Evolutionary conservation across 495 filamentous ascomycete species (phyloP).

Genomic region (Apiosordaria backusii): DNA sequence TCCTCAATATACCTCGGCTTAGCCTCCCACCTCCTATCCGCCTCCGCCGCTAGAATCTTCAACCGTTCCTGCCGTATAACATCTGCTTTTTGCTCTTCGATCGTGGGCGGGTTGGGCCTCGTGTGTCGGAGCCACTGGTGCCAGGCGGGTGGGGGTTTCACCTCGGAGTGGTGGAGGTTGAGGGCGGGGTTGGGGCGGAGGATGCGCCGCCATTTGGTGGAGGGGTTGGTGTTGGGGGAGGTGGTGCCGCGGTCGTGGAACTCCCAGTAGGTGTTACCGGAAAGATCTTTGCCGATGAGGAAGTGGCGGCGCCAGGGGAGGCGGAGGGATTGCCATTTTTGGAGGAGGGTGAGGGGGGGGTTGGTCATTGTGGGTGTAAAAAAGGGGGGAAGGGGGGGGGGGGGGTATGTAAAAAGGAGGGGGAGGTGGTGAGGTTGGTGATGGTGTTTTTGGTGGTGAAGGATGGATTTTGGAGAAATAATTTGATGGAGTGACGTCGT

Average conservation of each 20-base stretch:
- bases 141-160: conserved; percentile 70
- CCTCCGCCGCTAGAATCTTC: conserved; percentile 68
- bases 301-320: conserved; percentile 84
- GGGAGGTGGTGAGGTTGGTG: conserved; percentile 15
- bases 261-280: conserved; percentile 93
- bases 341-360: background rate
- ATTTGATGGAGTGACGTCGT: conserved; percentile 19
- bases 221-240: conserved; percentile 31
- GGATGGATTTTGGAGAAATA: background rate
- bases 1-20: conserved; percentile 51
- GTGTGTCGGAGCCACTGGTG: conserved; percentile 94
- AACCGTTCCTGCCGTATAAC: conserved; percentile 62
- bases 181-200: conserved; percentile 60
- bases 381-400: conserved; percentile 38
- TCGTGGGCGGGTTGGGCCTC: conserved; percentile 62
- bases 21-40: conserved; percentile 81
- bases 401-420: no score
- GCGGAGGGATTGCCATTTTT: conserved; percentile 77
- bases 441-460: conserved; percentile 1
- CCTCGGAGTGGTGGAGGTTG: conserved; percentile 57
- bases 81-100: conserved; percentile 73
- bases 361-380: conserved; percentile 54
- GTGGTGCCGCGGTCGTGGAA: conserved; percentile 64
- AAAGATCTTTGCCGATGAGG: conserved; percentile 78
- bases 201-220: conserved; percentile 56